Percentiles rank a stretch among this genome's conserved stretches.
phyloP scores from a whole-genome alignment of 2,329 filamentous ascomycete species.

The Ophiostoma sp. region DNA sequence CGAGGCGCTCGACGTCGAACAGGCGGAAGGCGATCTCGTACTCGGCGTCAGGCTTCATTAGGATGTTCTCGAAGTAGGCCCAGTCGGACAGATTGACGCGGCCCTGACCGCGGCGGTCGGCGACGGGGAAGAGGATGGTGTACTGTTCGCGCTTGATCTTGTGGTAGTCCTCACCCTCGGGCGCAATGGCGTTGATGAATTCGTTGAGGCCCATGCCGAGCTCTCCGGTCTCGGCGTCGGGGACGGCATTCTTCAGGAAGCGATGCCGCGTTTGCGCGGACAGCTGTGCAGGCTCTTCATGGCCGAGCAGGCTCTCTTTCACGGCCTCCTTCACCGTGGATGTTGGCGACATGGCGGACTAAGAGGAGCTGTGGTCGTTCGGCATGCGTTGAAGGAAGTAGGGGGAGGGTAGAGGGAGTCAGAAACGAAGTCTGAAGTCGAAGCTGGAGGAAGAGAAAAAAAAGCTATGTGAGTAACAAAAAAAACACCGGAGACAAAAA shows the following conservation, averaged over 20 bases:
- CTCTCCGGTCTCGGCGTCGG: constrained; percentile 74
- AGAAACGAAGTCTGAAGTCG: background rate
- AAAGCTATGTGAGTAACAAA: constrained; percentile 9
- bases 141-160: constrained; percentile 98
- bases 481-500: background rate
- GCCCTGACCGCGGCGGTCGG: constrained; percentile 74
- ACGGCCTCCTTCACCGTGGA: constrained; percentile 64
- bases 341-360: constrained; percentile 43
- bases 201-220: constrained; percentile 78
- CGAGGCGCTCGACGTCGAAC: constrained; percentile 83
- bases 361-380: background rate
- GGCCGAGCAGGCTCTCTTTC: constrained; percentile 77
- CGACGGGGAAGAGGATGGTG: constrained; percentile 86
- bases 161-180: constrained; percentile 90
- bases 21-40: constrained; percentile 98
- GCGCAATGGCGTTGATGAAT: constrained; percentile 89
- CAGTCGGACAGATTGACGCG: constrained; percentile 81
- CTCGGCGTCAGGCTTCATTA: constrained; percentile 92
- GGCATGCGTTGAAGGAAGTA: constrained; percentile 8
- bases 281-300: constrained; percentile 57
- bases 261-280: constrained; percentile 73
- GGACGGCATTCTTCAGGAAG: constrained; percentile 74
- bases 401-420: background rate
- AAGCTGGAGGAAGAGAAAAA: background rate
- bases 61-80: constrained; percentile 89